Base-by-base conservation (phyloP, 2,329 filamentous ascomycete genomes). In the Colletotrichum gloeosporioides region DNA sequence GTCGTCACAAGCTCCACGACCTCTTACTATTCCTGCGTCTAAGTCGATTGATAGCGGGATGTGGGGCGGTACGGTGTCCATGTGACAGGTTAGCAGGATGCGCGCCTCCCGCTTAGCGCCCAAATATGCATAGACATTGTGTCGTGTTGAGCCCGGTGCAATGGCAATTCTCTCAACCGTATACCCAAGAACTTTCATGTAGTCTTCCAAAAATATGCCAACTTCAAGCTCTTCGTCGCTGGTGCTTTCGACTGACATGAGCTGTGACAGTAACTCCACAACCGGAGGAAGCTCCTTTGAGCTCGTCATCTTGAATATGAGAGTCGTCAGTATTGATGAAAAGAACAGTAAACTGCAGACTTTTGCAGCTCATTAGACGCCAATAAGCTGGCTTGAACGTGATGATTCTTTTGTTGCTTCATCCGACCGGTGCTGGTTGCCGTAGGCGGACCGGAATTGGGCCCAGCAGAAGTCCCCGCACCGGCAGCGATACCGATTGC, bases 401-500 rank as follows among this genome's bases (percentile, higher is more conserved):
- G 12, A 53, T 22, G 44, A 53, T 53, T 1, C n/a, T 53, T 53
- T 53, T 53, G n/a, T 53, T 13, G 29, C 10, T 32, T n/a, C 27
- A n/a, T n/a, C 16, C 8, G 1, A 32, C 59, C 59, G 29, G 59
- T 0, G 25, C 27, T 62, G 18, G 7, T 32, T 32, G 31, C 59
- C 27, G 59, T 32, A 0, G 0, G 27, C 29, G 59, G 29, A 0
- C 59, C 29, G 59, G 59, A 32, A 32, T 0, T 27, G 27, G 27
- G 27, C 27, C 29, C 57, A 27, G 16, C 9, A 32, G 27, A 0
- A 32, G 57, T n/a, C 29, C 59, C 59, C n/a, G 29, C 29, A 34
- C 32, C 59, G 59, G 59, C 59, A 34, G 59, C 29, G 59, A 32
- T 34, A 62, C 59, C 59, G 59, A 22, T 62, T 62, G 59, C 59